Conservation (phyloP, 78 protist species). For the Paratrimastix pyriformis region DNA sequence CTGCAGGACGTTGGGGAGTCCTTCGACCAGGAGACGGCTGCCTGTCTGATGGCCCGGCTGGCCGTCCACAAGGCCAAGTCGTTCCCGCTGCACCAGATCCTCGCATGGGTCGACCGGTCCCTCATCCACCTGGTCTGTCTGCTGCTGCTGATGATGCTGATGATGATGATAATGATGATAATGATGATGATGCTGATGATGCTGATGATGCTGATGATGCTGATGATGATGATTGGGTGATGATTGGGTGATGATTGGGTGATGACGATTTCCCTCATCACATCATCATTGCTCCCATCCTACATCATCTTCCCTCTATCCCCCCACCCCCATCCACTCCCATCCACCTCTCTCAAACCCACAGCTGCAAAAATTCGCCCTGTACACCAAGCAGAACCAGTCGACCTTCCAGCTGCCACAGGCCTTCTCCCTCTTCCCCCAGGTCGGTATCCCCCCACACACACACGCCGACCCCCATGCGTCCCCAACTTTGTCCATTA, state of each 20-base stretch:
- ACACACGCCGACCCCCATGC: no score
- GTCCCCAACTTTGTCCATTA: no score
- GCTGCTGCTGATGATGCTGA: no score
- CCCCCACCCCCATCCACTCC: background rate
- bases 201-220: no score
- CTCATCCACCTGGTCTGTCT: conserved; percentile 75
- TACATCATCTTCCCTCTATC: background rate
- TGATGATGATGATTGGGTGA: no score
- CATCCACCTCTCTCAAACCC: background rate
- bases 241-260: background rate
- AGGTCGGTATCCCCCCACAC: no score
- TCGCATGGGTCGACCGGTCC: conserved; percentile 93
- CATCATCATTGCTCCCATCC: background rate
- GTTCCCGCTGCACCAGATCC: conserved; percentile 76
- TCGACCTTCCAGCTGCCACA: background rate
- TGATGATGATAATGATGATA: no score
- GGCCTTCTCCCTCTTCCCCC: background rate
- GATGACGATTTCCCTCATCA: background rate
- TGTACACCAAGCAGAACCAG: conserved; percentile 33
- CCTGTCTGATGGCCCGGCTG: conserved; percentile 89
- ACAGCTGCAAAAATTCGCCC: conserved; percentile 47
- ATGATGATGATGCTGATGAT: no score
- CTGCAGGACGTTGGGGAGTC: conserved; percentile 6
- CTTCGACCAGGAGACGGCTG: conserved; percentile 86
- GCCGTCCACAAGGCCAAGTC: conserved; percentile 72